Evolutionary conservation across 768 basidiomycete species (phyloP).

Genomic region (Boletellus ananas): DNA sequence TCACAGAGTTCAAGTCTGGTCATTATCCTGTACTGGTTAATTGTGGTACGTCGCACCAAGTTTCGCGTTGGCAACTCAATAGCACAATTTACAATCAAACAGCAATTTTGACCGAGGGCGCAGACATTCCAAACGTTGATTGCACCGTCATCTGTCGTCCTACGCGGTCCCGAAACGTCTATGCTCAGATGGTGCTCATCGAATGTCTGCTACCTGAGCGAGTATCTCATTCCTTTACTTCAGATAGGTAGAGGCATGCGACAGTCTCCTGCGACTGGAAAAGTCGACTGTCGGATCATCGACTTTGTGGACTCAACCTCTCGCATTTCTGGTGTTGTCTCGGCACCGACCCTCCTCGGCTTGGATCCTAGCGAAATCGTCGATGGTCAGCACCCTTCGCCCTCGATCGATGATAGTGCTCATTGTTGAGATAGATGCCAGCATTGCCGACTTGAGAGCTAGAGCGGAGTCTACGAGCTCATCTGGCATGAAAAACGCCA

Average conservation of each 20-base stretch:
- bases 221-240: slow-evolving; percentile 1
- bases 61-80: neutral
- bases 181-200: slow-evolving; percentile 80
- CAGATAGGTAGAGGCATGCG: slow-evolving; percentile 93
- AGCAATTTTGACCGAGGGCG: slow-evolving; percentile 89
- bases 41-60: slow-evolving; percentile 56
- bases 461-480: slow-evolving; percentile 28
- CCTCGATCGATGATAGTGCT: neutral
- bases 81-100: slow-evolving; percentile 1
- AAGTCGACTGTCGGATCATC: slow-evolving; percentile 81
- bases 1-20: slow-evolving; percentile 66
- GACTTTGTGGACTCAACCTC: slow-evolving; percentile 82
- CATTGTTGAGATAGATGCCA: slow-evolving; percentile 42
- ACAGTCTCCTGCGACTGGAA: slow-evolving; percentile 74
- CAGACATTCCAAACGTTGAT: slow-evolving; percentile 94
- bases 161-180: slow-evolving; percentile 83
- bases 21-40: slow-evolving; percentile 85
- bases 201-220: neutral
- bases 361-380: slow-evolving; percentile 65
- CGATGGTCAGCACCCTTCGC: slow-evolving; percentile 44
- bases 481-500: slow-evolving; percentile 1
- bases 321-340: slow-evolving; percentile 68
- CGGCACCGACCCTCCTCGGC: slow-evolving; percentile 81
- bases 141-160: slow-evolving; percentile 86
- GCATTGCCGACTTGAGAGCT: slow-evolving; percentile 44